Percentiles rank a stretch among this genome's conserved stretches.
Evolutionary conservation across 2,329 filamentous ascomycete species (phyloP).

Genomic region (Emergomyces pasteurianus): DNA sequence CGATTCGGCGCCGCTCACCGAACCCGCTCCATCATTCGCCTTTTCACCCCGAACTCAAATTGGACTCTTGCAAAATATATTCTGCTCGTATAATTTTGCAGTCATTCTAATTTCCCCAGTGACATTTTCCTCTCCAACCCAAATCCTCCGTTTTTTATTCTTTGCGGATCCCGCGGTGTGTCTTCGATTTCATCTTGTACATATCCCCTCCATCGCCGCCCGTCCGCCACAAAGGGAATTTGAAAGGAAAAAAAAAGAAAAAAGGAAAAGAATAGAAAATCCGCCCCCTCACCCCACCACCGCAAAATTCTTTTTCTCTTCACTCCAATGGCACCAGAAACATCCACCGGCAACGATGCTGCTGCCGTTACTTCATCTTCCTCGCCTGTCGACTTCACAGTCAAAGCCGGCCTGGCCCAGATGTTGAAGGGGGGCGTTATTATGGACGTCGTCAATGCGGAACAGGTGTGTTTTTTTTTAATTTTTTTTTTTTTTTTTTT

Average conservation of each 20-base stretch:
- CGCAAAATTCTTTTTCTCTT: neutral
- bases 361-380: conserved; percentile 29
- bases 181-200: neutral
- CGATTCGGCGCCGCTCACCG: neutral
- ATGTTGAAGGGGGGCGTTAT: conserved; percentile 99
- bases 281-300: neutral
- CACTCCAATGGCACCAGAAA: conserved; percentile 24
- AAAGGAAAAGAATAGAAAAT: neutral
- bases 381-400: conserved; percentile 54
- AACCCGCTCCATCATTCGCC: neutral
- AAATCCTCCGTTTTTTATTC: neutral
- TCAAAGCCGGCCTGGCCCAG: conserved; percentile 90
- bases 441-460: conserved; percentile 94
- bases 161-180: neutral
- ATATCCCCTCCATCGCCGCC: neutral
- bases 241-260: neutral
- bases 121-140: neutral
- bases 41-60: neutral
- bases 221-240: neutral
- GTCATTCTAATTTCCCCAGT: neutral
- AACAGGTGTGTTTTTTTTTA: conserved; percentile 44
- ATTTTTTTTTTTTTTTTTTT: neutral
- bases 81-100: neutral
- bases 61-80: neutral
- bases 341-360: conserved; percentile 11